Base-by-base conservation (phyloP, 2,329 filamentous ascomycete genomes). In the Penicillium italicum region DNA sequence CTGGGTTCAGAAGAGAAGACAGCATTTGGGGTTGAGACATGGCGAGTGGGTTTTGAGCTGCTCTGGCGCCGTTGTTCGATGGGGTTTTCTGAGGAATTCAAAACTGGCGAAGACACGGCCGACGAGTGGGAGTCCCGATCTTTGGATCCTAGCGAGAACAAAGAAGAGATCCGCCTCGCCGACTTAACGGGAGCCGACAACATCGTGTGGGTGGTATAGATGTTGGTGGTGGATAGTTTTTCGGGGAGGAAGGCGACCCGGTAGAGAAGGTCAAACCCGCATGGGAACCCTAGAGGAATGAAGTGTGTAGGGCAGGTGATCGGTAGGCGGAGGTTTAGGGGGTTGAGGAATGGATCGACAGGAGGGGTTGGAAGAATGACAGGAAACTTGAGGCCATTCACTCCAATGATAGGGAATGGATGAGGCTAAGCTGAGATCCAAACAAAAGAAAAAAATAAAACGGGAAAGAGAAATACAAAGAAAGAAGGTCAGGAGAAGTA, bases 81-180 rank as follows among this genome's bases (percentile, higher is more conserved):
- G 11, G 11, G 20, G 4, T 49, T 49, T n/a, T 55, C 50, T 59
- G 63, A 12, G 56, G 69, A 60, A 53, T 10, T 57, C 50, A 9
- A 43, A 4, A 33, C 48, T 41, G 48, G 48, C 2, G 67, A 57
- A n/a, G 62, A 60, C 14, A 31, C 59, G 18, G 69, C 65, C 9
- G 72, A 72, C 2, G 63, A 63, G 1, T 71, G 66, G 38, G 64
- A 60, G 31, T 67, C 67, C 18, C 61, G 59, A 48, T 75, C 72
- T 57, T 74, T 73, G 37, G 71, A 71, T 12, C 72, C 68, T 56
- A 77, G 56, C 7, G 75, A 76, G 56, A 78, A 77, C 43, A 78
- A 69, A 36, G 76, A 78, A 11, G 76, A 77, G 55, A 78, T 74
- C 56, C 75, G 75, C 66, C 72, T 76, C 55, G 73, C 74, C 54